Base-by-base conservation (phyloP, 179 eudicot species). In the Spinacia oleracea region DNA sequence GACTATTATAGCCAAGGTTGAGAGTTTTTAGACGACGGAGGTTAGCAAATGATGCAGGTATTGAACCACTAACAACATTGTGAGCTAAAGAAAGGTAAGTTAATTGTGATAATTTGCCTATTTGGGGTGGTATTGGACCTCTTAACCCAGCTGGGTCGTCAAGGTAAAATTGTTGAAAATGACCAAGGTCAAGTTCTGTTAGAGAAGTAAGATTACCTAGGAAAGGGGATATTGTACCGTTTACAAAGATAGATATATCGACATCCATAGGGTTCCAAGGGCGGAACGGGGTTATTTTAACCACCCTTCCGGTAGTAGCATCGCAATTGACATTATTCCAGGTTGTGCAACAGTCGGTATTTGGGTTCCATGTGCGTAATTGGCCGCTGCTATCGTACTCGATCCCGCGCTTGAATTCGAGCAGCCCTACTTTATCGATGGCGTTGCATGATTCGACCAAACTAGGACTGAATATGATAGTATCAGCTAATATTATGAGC, bases 281-380 rank as follows among this genome's bases (percentile, higher is more conserved):
- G 93, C 91, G 1, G 92, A 78, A 92, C 88, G 12, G 96, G 79
- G 63, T 5, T 7, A 92, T 63, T 55, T 89, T 87, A 21, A 88
- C 85, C 0, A 93, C 98, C 10, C 95, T 75, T 29, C 88, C 88
- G 15, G 82, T 74, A 78, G 38, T 12, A 0, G 79, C 21, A 53
- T 91, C 87, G 53, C 97, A 92, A 9, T 86, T 83, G 14, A 94
- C 73, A 31, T 95, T 96, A 0, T 79, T 84, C 98, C 98, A 94
- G 9, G 84, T 0, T 31, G 71, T 75, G 87, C 96, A 92, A 81
- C 98, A 94, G 71, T 94, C 92, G 0, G 91, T 85, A 79, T 85
- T 6, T 12, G 89, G 91, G 29, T 6, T 71, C 34, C 20, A 94
- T 82, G 14, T 90, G 80, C 0, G 68, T 55, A 9, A 90, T 86